Evolutionary conservation across 2,329 filamentous ascomycete species (phyloP).

Genomic region (Alternaria novae-zelandiae): DNA sequence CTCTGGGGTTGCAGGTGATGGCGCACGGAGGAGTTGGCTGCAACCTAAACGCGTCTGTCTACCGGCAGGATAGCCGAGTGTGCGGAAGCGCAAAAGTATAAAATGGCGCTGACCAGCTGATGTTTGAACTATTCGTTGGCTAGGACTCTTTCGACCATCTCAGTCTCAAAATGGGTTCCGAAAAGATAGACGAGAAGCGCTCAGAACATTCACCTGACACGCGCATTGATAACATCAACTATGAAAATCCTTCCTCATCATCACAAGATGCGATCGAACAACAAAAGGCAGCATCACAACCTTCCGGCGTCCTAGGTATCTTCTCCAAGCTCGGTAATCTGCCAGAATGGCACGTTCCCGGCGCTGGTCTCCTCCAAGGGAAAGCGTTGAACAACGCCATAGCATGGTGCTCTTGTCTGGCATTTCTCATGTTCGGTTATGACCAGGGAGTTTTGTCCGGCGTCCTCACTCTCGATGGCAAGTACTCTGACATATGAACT

Average conservation of each 20-base stretch:
- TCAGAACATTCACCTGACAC: constrained; percentile 10
- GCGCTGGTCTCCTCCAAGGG: constrained; percentile 16
- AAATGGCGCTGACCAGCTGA: neutral
- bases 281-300: constrained; percentile 2
- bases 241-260: neutral
- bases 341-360: constrained; percentile 24
- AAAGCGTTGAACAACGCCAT: constrained; percentile 22
- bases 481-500: too few relatives aligned
- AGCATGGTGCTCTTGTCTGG: constrained; percentile 27
- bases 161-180: constrained; percentile 7
- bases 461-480: constrained; percentile 67
- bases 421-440: constrained; percentile 58
- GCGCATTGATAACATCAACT: constrained; percentile 2
- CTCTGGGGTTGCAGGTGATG: constrained; percentile 1
- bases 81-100: neutral
- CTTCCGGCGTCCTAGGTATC: neutral
- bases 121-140: neutral
- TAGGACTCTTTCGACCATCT: neutral
- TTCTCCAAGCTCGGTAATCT: constrained; percentile 20
- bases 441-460: constrained; percentile 70
- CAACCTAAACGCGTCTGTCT: neutral
- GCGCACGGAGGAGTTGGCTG: neutral
- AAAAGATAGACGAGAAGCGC: constrained; percentile 6
- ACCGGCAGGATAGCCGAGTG: neutral
- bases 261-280: neutral